Evolutionary conservation across 2,329 filamentous ascomycete species (phyloP), one percentile per base, ranked within the genome.

Genomic region (Pezicula neosporulosa): DNA sequence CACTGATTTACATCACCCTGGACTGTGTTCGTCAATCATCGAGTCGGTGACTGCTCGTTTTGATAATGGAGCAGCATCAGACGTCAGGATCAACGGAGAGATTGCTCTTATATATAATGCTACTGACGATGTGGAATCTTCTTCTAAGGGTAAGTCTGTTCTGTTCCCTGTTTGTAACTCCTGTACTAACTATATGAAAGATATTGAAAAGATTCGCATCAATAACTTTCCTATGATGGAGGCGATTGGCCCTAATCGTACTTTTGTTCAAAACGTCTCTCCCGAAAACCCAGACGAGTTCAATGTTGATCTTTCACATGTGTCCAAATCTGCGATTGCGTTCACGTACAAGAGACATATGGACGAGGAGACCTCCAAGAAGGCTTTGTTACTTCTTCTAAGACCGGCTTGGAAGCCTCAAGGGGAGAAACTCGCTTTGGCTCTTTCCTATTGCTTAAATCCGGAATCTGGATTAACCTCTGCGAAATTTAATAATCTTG

Each of bases 291-390:
- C 87, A 3, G 92, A 95, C 52, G 86, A 93, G 64, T 99, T 95
- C 70, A 81, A 76, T 0, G 74, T 99, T 30, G 82, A 92, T 55
- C 72, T 94, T n/a, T 77, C 83, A 13, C 83, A 86, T 65, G 80
- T 97, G 72, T 77, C 55, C 83, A 86, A 61, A 86, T 41, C 89
- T 1, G 81, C 86, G 0, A 85, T 93, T 6, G 93, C 87, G 7
- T 97, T 99, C 74, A 96, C 94, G 53, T 99, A 97, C 69, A 89
- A 92, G 63, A 77, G 97, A 10, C 89, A 94, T 59, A 71, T 89
- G 28, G 85, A 91, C 30, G 76, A 81, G 16, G 65, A 75, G 51
- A 66, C 79, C 13, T 71, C 77, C 9, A 64, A 73, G 4, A 80
- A 82, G 60, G 79, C 79, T 9, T 86, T 86, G 0, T 10, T 30